phyloP scores from a whole-genome alignment of 108 stramenopile genomes.

The Hondaea fermentalgiana region DNA sequence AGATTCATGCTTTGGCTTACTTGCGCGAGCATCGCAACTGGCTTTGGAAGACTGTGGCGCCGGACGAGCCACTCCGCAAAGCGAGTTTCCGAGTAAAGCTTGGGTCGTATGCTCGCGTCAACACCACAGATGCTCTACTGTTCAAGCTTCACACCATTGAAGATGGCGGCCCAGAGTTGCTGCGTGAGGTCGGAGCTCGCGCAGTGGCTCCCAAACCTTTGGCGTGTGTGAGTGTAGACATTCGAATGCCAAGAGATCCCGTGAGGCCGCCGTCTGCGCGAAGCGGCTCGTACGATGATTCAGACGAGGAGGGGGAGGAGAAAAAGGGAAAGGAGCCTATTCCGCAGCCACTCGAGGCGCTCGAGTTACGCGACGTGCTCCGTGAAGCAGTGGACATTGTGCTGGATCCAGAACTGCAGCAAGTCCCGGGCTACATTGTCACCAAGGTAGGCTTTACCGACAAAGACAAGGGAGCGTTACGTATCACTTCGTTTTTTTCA shows the following conservation, averaged over 20 bases:
- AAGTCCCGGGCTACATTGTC: background rate
- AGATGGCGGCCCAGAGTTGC: background rate
- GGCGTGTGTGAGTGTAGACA: background rate
- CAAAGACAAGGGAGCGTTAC: background rate
- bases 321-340: background rate
- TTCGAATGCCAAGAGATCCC: background rate
- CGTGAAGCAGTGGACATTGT: background rate
- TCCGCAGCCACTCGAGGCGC: background rate
- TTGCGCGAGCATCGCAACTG: background rate
- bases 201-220: background rate
- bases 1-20: background rate
- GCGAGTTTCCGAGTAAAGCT: background rate
- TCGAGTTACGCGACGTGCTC: background rate
- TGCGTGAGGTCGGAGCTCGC: background rate
- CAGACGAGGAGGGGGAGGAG: background rate
- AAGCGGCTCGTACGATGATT: background rate
- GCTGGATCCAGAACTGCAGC: background rate
- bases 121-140: background rate
- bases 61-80: background rate
- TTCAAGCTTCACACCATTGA: background rate
- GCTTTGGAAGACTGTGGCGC: background rate
- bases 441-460: background rate
- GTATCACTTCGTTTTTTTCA: background rate
- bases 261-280: background rate
- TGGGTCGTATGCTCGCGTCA: background rate